Evolutionary conservation across 495 filamentous ascomycete species (phyloP), one percentile per base, ranked within the genome.

Genomic region (Wilcoxina mikolae): DNA sequence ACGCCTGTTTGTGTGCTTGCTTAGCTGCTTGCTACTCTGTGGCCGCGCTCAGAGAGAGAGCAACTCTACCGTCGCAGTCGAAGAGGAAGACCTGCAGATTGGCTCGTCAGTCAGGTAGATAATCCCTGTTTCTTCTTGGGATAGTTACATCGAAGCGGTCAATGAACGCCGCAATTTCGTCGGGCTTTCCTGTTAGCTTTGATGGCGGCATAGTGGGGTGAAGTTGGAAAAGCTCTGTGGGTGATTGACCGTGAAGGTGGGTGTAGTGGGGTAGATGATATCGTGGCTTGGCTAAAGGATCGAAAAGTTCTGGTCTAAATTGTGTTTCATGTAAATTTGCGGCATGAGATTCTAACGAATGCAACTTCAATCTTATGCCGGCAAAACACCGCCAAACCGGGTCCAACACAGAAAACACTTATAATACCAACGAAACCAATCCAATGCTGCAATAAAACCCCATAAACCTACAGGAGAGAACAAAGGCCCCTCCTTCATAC

Each of bases 51-150:
- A n/a, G n/a, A n/a, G n/a, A n/a, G n/a, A n/a, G n/a, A n/a, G n/a
- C n/a, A n/a, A n/a, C n/a, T n/a, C n/a, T n/a, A n/a, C n/a, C 91
- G 78, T 98, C 91, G 69, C 91, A 98, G 66, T 98, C 91, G 60
- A 98, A 86, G 5, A 98, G 72, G 65, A 98, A 96, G 26, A 85
- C 78, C 90, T 96, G 61, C 15, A 28, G 3, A 29, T 15, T 35
- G 25, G 17, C 9, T 43, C 23, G 23, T 55, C 48, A 56, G 59
- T 54, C 28, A 67, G 49, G 31, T 4, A 33, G 28, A 18, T 24
- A 27, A 23, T 26, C 18, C 18, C 2, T 10, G 25, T 51, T 27
- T 10, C 33, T 17, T 29, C 4, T 33, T 3, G 12, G 35, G 33
- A 44, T 20, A 26, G 23, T 63, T 65, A 95, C 89, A 72, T 98